Evolutionary conservation across 441 rosid genomes (phyloP), one percentile per base, ranked within the genome.

Genomic region (Erodium trifolium): DNA sequence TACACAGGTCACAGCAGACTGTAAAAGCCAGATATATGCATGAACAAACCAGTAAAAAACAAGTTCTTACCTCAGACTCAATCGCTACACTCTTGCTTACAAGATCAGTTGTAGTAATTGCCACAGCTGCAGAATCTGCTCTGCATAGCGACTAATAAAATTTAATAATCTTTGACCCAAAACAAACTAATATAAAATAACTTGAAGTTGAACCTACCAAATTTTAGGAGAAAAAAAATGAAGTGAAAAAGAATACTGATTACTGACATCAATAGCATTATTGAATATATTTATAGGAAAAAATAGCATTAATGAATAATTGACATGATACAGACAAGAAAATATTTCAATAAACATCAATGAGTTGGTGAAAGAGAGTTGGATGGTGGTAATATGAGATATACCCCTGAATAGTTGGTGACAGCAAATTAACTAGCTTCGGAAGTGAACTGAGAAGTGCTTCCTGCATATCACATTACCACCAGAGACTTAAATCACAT

Each of bases 81-180:
- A 94, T 70, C 41, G 99, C 99, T 63, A 90, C 97, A 47, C 99
- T 94, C 88, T 94, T 94, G 83, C 96, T 94, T 53, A 90, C 96
- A 69, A 94, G 93, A 81, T 94, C 99, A 2, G 98, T 94, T 19
- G 98, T 92, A 0, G 98, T 92, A 77, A 94, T 90, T 49, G 98
- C 98, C 79, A 92, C 86, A 53, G 99, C 99, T 67, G 98, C 97
- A 57, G 96, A 85, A 82, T 86, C 90, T 79, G 96, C 97, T 85
- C 99, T 94, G 93, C 77, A 82, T 51, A 74, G 65, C 73, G 67
- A 68, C 65, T 65, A 4, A 68, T 39, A 72, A 66, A 31, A 69
- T 71, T 49, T 73, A 35, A 67, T 43, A 65, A 57, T 63, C 70
- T 27, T 65, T 39, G 74, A 13, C 66, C 62, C 49, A 60, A 41